Conservation (phyloP, 1,139 yeast genomes). For the Pichia sp. region DNA sequence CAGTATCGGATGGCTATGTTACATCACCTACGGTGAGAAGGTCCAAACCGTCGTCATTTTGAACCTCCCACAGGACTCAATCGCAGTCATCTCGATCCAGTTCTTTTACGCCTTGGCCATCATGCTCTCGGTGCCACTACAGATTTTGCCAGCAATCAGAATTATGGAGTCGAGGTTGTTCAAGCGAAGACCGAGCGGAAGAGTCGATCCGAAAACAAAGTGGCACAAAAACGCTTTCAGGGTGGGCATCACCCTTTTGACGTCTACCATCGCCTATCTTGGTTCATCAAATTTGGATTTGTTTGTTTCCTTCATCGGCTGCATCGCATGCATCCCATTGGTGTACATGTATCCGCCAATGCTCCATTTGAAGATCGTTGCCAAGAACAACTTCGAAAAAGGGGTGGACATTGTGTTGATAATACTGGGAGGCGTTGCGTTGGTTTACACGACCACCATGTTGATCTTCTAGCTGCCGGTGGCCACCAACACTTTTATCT, state of each 20-base stretch:
- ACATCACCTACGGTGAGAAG: conserved; percentile 63
- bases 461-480: conserved; percentile 4
- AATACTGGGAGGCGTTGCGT: conserved; percentile 53
- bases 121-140: conserved; percentile 69
- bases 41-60: conserved; percentile 65
- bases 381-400: conserved; percentile 27
- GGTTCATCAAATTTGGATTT: conserved; percentile 67
- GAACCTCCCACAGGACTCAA: conserved; percentile 60
- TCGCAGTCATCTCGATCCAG: conserved; percentile 63
- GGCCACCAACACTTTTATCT: neutral
- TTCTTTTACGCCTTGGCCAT: conserved; percentile 70
- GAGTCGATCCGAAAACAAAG: conserved; percentile 46
- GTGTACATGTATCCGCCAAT: conserved; percentile 82
- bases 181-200: conserved; percentile 50
- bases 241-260: conserved; percentile 46
- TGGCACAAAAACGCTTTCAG: conserved; percentile 66
- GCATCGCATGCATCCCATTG: conserved; percentile 78
- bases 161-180: conserved; percentile 63
- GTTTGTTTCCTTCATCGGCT: conserved; percentile 74
- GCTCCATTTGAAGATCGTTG: conserved; percentile 47
- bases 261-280: conserved; percentile 50
- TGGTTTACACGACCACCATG: conserved; percentile 53
- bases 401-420: conserved; percentile 47
- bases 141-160: conserved; percentile 70
- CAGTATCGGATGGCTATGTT: conserved; percentile 61